Evolutionary conservation across 306 rosid genomes (phyloP).

Genomic region (Alnus glutinosa): DNA sequence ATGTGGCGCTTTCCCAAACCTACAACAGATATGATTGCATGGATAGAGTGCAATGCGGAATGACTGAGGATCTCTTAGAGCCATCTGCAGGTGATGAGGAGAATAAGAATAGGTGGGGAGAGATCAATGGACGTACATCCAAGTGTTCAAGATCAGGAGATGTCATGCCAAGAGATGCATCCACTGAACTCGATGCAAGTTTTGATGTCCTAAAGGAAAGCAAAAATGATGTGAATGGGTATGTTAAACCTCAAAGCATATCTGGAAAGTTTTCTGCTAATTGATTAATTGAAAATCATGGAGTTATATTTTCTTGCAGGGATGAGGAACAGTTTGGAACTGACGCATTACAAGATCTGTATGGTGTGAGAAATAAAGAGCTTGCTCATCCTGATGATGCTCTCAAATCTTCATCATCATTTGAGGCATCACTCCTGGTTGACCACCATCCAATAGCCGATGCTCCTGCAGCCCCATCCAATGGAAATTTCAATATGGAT

Average conservation of each 20-base stretch:
- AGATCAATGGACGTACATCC: constrained; percentile 31
- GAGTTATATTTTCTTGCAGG: constrained; percentile 42
- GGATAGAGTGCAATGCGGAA: constrained; percentile 31
- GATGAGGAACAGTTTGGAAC: constrained; percentile 36
- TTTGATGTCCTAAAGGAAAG: constrained; percentile 38
- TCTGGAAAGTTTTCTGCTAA: constrained; percentile 22
- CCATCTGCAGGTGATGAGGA: constrained; percentile 33
- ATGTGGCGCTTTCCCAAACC: constrained; percentile 33
- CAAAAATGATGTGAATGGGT: constrained; percentile 34
- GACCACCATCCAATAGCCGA: constrained; percentile 26
- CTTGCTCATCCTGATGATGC: constrained; percentile 32
- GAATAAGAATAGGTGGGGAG: constrained; percentile 39
- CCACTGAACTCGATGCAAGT: constrained; percentile 27
- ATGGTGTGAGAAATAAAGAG: constrained; percentile 30
- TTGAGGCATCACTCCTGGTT: constrained; percentile 30
- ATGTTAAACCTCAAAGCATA: constrained; percentile 28
- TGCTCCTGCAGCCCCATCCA: constrained; percentile 30
- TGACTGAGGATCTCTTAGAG: constrained; percentile 30
- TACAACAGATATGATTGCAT: constrained; percentile 28
- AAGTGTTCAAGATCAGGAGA: constrained; percentile 45
- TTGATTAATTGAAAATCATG: background rate
- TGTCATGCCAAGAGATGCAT: constrained; percentile 32
- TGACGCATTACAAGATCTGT: constrained; percentile 24
- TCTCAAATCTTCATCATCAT: constrained; percentile 27
- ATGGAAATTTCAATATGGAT: constrained; percentile 32